phyloP scores from a whole-genome alignment of 1,284 basidiomycete genomes.

The Limonomyces culmigenus region DNA sequence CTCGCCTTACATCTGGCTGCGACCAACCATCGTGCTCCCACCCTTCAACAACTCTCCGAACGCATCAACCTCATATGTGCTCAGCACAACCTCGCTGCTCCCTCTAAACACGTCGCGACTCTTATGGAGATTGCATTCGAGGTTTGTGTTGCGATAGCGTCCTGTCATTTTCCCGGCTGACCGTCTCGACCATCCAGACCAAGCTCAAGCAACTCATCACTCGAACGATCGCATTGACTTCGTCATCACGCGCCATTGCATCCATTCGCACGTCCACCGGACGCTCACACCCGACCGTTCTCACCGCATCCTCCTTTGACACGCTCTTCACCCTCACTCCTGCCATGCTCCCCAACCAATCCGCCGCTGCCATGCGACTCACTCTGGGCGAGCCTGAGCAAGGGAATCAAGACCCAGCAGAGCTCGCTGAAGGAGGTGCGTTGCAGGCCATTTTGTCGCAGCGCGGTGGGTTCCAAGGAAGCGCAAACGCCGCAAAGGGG shows the following conservation, averaged over 20 bases:
- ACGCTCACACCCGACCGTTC: constrained; percentile 26
- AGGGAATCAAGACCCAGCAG: constrained; percentile 16
- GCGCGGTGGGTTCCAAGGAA: background rate
- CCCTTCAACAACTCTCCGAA: constrained; percentile 61
- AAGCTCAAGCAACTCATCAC: constrained; percentile 71
- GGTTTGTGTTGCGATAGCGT: constrained; percentile 19
- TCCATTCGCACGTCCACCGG: constrained; percentile 53
- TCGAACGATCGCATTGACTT: constrained; percentile 58
- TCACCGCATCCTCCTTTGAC: constrained; percentile 53
- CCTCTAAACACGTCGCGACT: constrained; percentile 42
- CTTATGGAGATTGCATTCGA: constrained; percentile 65
- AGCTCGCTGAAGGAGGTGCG: background rate
- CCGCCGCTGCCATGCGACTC: constrained; percentile 55
- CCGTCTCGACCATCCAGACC: constrained; percentile 25
- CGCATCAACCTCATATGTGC: constrained; percentile 65
- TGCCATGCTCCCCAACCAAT: constrained; percentile 57
- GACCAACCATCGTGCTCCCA: constrained; percentile 43
- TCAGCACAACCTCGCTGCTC: constrained; percentile 49
- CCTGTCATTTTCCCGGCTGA: background rate
- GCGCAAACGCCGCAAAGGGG: too few species aligned
- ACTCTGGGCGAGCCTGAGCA: constrained; percentile 40
- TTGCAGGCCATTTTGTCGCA: background rate
- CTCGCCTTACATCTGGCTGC: constrained; percentile 53
- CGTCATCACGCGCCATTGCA: constrained; percentile 55
- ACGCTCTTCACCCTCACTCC: constrained; percentile 63